phyloP scores from a whole-genome alignment of 768 basidiomycete genomes.

The Rhodotorula taiwanensis region DNA sequence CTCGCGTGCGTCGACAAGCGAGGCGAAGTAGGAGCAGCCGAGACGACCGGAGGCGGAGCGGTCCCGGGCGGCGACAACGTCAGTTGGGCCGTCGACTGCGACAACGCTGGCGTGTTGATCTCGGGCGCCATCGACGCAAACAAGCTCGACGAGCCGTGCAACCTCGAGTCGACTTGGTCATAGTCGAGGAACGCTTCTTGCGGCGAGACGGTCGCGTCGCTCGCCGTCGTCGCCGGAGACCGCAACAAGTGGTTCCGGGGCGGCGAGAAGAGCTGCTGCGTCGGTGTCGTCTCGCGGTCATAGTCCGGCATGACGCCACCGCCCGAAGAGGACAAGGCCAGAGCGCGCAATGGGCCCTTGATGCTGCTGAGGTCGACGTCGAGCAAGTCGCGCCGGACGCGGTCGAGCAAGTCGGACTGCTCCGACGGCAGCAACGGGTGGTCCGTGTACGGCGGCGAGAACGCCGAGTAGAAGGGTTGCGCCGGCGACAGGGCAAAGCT shows the following conservation, averaged over 20 bases:
- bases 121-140: no score
- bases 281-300: constrained; percentile 22
- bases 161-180: constrained; percentile 22
- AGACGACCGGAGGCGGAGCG: background rate
- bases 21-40: background rate
- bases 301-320: background rate
- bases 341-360: constrained; percentile 26
- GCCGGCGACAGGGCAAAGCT: constrained; percentile 4
- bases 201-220: constrained; percentile 28
- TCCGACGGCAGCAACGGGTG: constrained; percentile 29
- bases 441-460: constrained; percentile 19
- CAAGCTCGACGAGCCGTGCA: constrained; percentile 10
- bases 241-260: background rate
- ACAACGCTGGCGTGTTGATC: no score
- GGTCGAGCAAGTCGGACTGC: constrained; percentile 30
- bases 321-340: constrained; percentile 7
- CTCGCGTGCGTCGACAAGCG: background rate
- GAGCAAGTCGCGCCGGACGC: constrained; percentile 27
- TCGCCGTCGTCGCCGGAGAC: constrained; percentile 13
- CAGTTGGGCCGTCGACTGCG: constrained; percentile 1
- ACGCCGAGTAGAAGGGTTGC: background rate
- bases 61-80: background rate
- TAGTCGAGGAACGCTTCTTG: constrained; percentile 38
- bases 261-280: background rate
- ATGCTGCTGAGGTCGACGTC: constrained; percentile 30